phyloP scores from a whole-genome alignment of 2,329 filamentous ascomycete genomes.

The Epicoccum sorghinum region DNA sequence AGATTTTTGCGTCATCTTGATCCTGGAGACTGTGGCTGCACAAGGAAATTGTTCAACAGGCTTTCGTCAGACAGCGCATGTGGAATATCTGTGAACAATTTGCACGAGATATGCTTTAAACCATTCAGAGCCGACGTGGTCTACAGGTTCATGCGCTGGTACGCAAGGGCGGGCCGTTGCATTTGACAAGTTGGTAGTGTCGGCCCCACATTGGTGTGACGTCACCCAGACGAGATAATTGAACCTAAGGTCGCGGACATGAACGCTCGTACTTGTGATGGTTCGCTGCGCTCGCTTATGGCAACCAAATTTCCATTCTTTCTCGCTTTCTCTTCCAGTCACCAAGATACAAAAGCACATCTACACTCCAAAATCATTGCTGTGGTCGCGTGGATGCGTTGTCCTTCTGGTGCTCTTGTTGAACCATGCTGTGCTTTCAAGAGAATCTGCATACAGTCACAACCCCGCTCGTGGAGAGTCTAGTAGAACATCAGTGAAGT shows the following conservation, averaged over 20 bases:
- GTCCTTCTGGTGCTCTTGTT: not conserved
- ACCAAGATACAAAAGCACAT: no score
- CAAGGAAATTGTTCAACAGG: not conserved
- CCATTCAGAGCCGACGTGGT: constrained; percentile 3
- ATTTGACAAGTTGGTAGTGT: constrained; percentile 3
- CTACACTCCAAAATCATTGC: no score
- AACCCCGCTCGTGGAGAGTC: no score
- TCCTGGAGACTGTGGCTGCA: not conserved
- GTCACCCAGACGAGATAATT: constrained; percentile 10
- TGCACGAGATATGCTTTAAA: constrained; percentile 7
- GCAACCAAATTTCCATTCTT: no score
- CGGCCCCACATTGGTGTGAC: constrained; percentile 24
- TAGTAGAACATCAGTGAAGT: no score
- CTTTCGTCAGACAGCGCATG: not conserved
- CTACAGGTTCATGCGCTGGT: not conserved
- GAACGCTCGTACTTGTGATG: no score
- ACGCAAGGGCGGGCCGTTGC: constrained; percentile 20
- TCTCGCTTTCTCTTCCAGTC: no score
- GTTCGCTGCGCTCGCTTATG: no score
- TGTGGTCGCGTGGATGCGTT: not conserved
- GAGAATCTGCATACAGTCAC: no score
- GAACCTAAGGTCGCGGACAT: no score
- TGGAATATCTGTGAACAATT: not conserved
- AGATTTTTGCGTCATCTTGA: not conserved
- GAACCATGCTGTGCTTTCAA: no score